Evolutionary conservation across 495 filamentous ascomycete genomes (phyloP), one percentile per base, ranked within the genome.

Genomic region (Xylaria sp.): DNA sequence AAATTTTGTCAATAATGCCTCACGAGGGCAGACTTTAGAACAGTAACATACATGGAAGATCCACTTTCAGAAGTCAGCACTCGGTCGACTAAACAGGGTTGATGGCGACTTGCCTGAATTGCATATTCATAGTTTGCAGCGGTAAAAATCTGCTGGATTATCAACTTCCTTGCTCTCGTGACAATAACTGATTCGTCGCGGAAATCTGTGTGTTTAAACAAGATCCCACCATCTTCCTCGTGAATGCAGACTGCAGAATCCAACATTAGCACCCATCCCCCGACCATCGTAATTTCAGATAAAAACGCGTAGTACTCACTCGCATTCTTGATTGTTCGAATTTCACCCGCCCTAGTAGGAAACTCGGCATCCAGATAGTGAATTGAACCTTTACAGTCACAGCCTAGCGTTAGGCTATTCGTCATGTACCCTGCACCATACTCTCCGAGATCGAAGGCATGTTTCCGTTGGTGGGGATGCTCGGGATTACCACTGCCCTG

Each of bases 121-220:
- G 93, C 95, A 82, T 98, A 98, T 81, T 98, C 95, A 82, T 98
- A 98, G 83, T 98, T 98, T 61, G 95, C 94, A 11, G 95, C 95
- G 1, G 95, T 98, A 84, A 98, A 97, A 75, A 97, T 92, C 66
- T 97, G 95, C 29, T 93, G 95, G 75, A 98, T 86, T 72, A 98
- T 85, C 67, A 98, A 86, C 76, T 97, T 97, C 17, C 95, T 89
- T 40, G 89, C 94, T 53, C 95, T 91, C 15, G 94, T 97, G 29
- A 97, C 93, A 65, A 97, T 92, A 61, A 91, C 88, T 0, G 92
- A 92, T 53, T 95, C 91, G 78, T 97, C 95, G 61, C 95, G 91
- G 88, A 97, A 98, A 80, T 98, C 95, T 58, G 90, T 93, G 84
- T 98, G 95, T 83, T 98, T 98, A 86, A 96, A 97, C 12, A 98